These are phyloP conservation scores for Funneliformis mosseae DNA, from an alignment of 192 early-diverging fungal genomes.

Conservation along the genomic window DNA sequence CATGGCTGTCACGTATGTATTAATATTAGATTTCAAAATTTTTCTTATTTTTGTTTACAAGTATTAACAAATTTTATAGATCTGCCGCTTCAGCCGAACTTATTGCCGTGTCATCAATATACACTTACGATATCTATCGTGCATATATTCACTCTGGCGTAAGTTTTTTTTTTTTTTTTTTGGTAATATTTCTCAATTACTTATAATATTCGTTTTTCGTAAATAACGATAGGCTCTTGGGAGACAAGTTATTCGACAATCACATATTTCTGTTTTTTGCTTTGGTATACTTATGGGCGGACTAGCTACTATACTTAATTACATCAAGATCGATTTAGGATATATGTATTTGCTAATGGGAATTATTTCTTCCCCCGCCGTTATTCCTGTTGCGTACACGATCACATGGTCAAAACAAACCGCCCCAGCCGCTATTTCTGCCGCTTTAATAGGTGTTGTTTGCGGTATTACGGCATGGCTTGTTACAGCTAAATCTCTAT, in stretches of 20 bases:
- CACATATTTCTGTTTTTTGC: slow-evolving; percentile 51
- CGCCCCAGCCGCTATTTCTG: slow-evolving; percentile 52
- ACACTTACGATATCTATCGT: slow-evolving; percentile 73
- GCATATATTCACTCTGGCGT: slow-evolving; percentile 68
- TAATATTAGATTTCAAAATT: slow-evolving; percentile 37
- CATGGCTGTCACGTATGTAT: slow-evolving; percentile 74
- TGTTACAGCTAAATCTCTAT: slow-evolving; percentile 50
- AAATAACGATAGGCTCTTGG: slow-evolving; percentile 47
- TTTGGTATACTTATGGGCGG: slow-evolving; percentile 77
- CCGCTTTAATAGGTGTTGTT: slow-evolving; percentile 55
- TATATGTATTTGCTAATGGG: slow-evolving; percentile 72
- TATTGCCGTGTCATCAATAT: slow-evolving; percentile 72
- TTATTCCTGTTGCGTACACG: slow-evolving; percentile 66
- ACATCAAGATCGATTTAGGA: slow-evolving; percentile 66
- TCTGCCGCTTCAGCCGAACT: slow-evolving; percentile 72
- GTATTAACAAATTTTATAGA: background rate
- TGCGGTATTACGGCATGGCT: slow-evolving; percentile 64
- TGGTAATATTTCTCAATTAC: background rate
- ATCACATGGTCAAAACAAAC: slow-evolving; percentile 70
- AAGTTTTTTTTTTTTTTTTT: background rate
- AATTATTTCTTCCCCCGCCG: slow-evolving; percentile 64
- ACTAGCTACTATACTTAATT: slow-evolving; percentile 60
- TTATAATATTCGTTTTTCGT: background rate
- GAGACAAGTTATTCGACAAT: slow-evolving; percentile 59
- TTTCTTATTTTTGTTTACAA: background rate